Conservation (phyloP, 768 basidiomycete genomes). For the Clathrus columnatus region DNA sequence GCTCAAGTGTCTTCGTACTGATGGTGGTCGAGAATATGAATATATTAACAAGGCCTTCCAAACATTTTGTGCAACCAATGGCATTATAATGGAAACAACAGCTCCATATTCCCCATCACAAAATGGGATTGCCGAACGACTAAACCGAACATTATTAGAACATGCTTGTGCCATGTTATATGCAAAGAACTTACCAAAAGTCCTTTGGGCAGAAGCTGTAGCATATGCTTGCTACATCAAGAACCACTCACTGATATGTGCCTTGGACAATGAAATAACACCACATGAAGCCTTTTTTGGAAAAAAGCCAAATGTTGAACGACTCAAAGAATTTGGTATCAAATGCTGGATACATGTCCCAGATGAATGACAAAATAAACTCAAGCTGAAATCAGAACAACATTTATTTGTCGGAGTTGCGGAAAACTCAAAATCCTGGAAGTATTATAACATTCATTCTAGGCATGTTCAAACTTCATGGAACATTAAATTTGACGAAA, state of each 20-base stretch:
- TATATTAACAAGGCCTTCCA: conserved; percentile 16
- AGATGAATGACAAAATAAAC: conserved; percentile 13
- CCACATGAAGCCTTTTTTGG: conserved; percentile 20
- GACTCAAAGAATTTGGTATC: background rate
- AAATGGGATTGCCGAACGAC: conserved; percentile 21
- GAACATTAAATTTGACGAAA: conserved; percentile 10
- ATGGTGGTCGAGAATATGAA: conserved; percentile 1
- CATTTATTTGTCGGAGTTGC: conserved; percentile 13
- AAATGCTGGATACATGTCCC: conserved; percentile 4
- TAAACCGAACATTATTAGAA: background rate
- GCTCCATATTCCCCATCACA: conserved; percentile 30
- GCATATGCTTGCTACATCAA: background rate
- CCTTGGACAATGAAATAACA: conserved; percentile 8
- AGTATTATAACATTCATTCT: conserved; percentile 12
- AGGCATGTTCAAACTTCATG: conserved; percentile 4
- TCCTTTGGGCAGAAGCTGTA: background rate
- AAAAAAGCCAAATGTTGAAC: conserved; percentile 16
- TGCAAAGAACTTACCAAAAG: background rate
- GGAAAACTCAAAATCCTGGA: conserved; percentile 11
- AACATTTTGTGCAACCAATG: conserved; percentile 16
- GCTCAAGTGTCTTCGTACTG: background rate
- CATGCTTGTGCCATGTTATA: background rate
- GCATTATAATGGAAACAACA: conserved; percentile 25
- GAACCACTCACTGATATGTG: background rate
- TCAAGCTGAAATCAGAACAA: conserved; percentile 9